Base-by-base conservation (phyloP, 2,329 filamentous ascomycete species). In the Ophiostoma novo-ulmi region DNA sequence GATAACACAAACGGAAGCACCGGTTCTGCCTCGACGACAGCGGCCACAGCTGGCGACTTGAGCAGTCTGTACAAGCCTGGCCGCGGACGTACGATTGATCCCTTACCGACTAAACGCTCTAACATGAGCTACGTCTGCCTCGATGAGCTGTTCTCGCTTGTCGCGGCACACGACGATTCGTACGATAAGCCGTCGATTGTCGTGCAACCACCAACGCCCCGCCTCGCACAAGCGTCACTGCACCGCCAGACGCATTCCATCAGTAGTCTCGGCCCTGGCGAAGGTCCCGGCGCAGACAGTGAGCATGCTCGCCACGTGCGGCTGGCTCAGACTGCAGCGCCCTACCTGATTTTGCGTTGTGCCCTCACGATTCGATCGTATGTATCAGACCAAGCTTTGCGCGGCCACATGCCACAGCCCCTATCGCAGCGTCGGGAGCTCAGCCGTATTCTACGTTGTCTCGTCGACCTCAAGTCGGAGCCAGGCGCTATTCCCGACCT, bases 351-450 rank as follows among this genome's bases (percentile, higher is more conserved):
- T 64, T 82, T 97, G 1, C 89, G 95, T 2, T 88, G 91, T 14
- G 93, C 91, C 0, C 82, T 97, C 20, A 89, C 92, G 0, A 81
- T 98, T n/a, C 89, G 92, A 70, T 85, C 89, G 0, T 98, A 97
- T 77, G 89, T 96, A 65, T 91, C 93, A 4, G 95, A 99, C 78
- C 94, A 97, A 77, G 94, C 94, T 0, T 82, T 99, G 26, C 86
- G 95, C 17, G 94, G 95, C 0, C 86, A 89, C 68, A 95, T 96
- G 88, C 95, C 95, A 5, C 92, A 95, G 78, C 94, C 94, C 0
- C 83, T 92, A 5, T 89, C 88, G 10, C 92, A 97, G 76, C 86
- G 92, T 63, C 89, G 87, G 73, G 95, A 97, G 77, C 81, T 99
- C 13, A 78, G 91, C 5, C 90, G 91, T 76, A 84, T 94, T 35